Percentiles rank a stretch among this genome's conserved stretches.
phyloP scores from a whole-genome alignment of 352 stramenopile species.

The Globisporangium nagaii region DNA sequence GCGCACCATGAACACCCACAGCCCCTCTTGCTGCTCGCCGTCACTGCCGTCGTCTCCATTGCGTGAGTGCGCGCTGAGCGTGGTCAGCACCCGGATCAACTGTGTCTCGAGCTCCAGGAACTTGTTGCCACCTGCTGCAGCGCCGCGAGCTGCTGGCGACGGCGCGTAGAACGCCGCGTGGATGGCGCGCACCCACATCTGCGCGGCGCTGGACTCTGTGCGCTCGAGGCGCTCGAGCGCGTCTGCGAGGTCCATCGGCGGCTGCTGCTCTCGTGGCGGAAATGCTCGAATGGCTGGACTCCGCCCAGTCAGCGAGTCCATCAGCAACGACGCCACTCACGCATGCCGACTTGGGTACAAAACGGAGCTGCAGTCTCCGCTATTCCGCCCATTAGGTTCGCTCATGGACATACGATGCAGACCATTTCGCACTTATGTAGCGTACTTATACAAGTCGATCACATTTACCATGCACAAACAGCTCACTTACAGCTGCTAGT shows the following conservation, averaged over 20 bases:
- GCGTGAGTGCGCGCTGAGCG: not conserved
- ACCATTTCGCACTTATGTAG: no score
- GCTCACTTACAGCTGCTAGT: no score
- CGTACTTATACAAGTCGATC: no score
- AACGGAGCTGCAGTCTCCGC: no score
- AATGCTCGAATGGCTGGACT: no score
- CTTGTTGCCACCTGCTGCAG: slow-evolving; percentile 23
- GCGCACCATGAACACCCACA: slow-evolving; percentile 38
- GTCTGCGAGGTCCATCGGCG: not conserved
- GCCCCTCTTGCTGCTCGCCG: not conserved
- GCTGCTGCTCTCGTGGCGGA: not conserved
- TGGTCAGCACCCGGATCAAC: slow-evolving; percentile 19
- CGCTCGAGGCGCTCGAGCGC: slow-evolving; percentile 1
- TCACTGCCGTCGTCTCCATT: no score
- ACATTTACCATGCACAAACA: no score
- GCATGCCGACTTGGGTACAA: no score
- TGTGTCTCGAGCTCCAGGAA: slow-evolving; percentile 42
- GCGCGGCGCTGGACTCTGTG: not conserved
- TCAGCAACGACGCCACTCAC: no score
- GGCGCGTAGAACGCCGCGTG: slow-evolving; percentile 28
- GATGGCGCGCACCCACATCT: slow-evolving; percentile 19
- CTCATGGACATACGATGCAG: no score
- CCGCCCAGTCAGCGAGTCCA: no score
- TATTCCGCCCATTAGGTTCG: no score
- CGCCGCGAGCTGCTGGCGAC: slow-evolving; percentile 9